A percentile compares a stretch with the other conserved stretches of the same genome.
Conservation (phyloP, 1,284 basidiomycete species). For the Ganoderma meredithae region DNA sequence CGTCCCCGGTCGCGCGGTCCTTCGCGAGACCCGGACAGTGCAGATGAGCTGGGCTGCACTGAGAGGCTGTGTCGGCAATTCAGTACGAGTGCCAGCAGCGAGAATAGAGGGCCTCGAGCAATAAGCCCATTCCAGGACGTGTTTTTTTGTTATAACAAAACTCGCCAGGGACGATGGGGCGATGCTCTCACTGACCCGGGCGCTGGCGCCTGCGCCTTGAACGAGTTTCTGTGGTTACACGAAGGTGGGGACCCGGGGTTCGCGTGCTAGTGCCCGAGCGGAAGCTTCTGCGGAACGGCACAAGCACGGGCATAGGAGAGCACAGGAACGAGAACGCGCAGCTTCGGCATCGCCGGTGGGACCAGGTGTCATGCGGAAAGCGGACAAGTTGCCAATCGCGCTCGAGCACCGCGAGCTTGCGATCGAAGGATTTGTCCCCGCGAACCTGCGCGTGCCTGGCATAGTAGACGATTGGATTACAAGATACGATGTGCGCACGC, state of each 20-base stretch:
- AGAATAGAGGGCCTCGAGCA: conserved; percentile 2
- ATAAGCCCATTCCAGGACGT: conserved; percentile 27
- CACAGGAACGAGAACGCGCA: conserved; percentile 20
- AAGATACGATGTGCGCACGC: conserved; percentile 21
- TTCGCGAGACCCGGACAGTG: background rate
- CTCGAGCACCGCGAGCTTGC: background rate
- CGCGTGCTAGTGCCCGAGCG: conserved; percentile 18
- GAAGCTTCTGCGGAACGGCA: conserved; percentile 26
- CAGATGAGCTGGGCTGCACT: conserved; percentile 5
- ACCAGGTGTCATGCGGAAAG: conserved; percentile 14
- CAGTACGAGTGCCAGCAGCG: conserved; percentile 12
- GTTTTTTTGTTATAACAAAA: background rate
- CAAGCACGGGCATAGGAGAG: background rate
- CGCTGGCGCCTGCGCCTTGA: conserved; percentile 15
- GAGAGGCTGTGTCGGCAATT: conserved; percentile 27
- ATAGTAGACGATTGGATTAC: conserved; percentile 25
- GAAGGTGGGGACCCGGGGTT: conserved; percentile 10
- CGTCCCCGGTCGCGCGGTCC: background rate
- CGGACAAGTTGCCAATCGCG: conserved; percentile 16
- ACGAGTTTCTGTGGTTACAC: conserved; percentile 34
- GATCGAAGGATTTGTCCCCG: background rate
- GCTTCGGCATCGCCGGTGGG: conserved; percentile 20
- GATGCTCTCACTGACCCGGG: conserved; percentile 13
- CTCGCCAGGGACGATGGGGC: conserved; percentile 18
- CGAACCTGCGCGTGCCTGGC: conserved; percentile 10